These are phyloP conservation scores for Thermothelomyces thermophilus DNA, from an alignment of 2,329 filamentous ascomycete species.

Conservation along the genomic window DNA sequence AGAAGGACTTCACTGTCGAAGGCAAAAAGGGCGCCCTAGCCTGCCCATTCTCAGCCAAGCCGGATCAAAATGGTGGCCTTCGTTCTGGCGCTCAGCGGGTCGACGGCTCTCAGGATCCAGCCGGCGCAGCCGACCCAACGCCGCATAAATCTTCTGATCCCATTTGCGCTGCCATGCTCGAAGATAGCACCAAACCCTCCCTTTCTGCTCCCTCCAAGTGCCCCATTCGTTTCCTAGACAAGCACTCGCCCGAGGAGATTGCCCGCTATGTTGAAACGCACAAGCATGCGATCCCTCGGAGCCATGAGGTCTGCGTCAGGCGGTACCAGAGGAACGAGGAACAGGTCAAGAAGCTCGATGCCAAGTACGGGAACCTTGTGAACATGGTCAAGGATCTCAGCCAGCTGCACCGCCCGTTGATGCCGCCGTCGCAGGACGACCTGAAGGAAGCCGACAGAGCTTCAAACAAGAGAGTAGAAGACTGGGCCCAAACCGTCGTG, in stretches of 20 bases:
- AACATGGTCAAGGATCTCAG: slow-evolving; percentile 92
- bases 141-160: slow-evolving; percentile 50
- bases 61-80: slow-evolving; percentile 25
- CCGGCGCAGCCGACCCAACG: slow-evolving; percentile 32
- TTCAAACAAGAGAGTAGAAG: slow-evolving; percentile 68
- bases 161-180: slow-evolving; percentile 58
- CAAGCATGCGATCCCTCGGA: slow-evolving; percentile 89
- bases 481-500: slow-evolving; percentile 62
- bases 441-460: slow-evolving; percentile 36
- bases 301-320: slow-evolving; percentile 86
- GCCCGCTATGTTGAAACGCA: slow-evolving; percentile 90
- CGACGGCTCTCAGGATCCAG: slow-evolving; percentile 20
- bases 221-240: slow-evolving; percentile 86
- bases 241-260: slow-evolving; percentile 88
- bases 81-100: slow-evolving; percentile 11
- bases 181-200: slow-evolving; percentile 48
- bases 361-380: slow-evolving; percentile 86
- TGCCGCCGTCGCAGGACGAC: slow-evolving; percentile 49
- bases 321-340: slow-evolving; percentile 83
- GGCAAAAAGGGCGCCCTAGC: slow-evolving; percentile 72
- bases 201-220: slow-evolving; percentile 58
- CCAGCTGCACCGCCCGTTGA: slow-evolving; percentile 78
- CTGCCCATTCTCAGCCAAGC: slow-evolving; percentile 66
- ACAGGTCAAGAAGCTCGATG: slow-evolving; percentile 80
- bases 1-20: slow-evolving; percentile 84